Evolutionary conservation across 805 yeast genomes (phyloP).

Genomic region (Candida chauliodis): DNA sequence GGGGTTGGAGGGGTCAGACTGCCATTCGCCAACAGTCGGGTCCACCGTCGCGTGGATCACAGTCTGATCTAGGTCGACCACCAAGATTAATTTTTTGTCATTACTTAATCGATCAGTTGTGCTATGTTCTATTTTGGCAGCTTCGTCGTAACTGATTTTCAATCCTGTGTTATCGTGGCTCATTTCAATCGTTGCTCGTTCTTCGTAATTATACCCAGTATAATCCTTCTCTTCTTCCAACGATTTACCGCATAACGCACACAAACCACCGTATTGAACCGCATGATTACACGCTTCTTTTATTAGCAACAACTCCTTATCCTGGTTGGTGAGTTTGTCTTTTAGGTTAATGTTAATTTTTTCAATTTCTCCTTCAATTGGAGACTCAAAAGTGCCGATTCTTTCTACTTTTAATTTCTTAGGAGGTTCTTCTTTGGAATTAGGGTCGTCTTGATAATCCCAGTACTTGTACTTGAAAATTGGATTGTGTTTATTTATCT

Average conservation of each 20-base stretch:
- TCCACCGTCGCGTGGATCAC: conserved; percentile 97
- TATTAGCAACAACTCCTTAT: conserved; percentile 48
- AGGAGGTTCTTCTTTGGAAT: conserved; percentile 38
- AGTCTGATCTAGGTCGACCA: conserved; percentile 96
- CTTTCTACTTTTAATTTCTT: conserved; percentile 58
- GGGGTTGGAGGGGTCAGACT: conserved; percentile 77
- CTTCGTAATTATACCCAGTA: conserved; percentile 61
- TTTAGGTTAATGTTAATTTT: conserved; percentile 50
- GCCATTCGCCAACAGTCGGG: conserved; percentile 97
- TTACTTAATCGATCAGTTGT: conserved; percentile 58
- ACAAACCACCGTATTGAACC: conserved; percentile 90
- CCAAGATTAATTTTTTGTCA: conserved; percentile 74
- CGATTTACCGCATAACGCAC: conserved; percentile 87
- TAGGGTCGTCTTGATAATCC: conserved; percentile 59
- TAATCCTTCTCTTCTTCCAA: conserved; percentile 71
- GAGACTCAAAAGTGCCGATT: conserved; percentile 77
- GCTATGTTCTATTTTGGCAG: conserved; percentile 71
- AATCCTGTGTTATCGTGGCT: conserved; percentile 84
- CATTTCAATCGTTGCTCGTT: conserved; percentile 82
- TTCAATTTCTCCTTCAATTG: conserved; percentile 67
- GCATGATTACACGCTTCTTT: conserved; percentile 87
- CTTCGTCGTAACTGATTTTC: conserved; percentile 82
- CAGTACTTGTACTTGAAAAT: conserved; percentile 62
- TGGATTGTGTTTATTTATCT: conserved; percentile 49
- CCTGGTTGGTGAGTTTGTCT: conserved; percentile 54